These are phyloP conservation scores for Gossypium gossypioides DNA, from an alignment of 441 rosid species.

Conservation along the genomic window DNA sequence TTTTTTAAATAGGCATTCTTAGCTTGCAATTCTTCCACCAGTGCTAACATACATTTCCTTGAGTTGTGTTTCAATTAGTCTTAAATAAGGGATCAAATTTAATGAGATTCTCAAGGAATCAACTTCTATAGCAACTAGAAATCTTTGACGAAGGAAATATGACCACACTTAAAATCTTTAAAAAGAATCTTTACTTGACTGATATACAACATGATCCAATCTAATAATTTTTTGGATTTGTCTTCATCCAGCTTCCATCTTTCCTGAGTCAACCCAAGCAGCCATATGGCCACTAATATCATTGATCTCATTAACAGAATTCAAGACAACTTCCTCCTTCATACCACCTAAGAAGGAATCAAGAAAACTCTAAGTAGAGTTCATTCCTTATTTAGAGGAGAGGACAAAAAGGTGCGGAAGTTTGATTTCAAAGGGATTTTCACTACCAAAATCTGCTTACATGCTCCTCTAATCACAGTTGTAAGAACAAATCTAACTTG, in stretches of 20 bases:
- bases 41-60: neutral
- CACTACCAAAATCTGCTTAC: neutral
- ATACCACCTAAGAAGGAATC: neutral
- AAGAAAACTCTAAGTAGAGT: neutral
- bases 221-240: no score
- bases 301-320: neutral
- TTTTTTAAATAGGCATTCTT: neutral
- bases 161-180: neutral
- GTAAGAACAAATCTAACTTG: neutral
- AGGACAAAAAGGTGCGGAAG: neutral
- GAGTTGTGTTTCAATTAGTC: neutral
- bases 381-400: neutral
- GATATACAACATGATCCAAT: no score
- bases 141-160: neutral
- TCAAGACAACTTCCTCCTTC: neutral
- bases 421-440: neutral
- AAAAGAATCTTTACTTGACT: neutral
- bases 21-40: neutral
- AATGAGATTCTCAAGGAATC: neutral
- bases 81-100: neutral
- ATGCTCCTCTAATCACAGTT: neutral
- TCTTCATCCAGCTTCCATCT: neutral
- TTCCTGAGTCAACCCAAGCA: neutral
- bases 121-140: neutral
- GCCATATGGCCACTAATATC: neutral